phyloP scores from a whole-genome alignment of 2,329 filamentous ascomycete genomes.

The Aquanectria penicillioides region DNA sequence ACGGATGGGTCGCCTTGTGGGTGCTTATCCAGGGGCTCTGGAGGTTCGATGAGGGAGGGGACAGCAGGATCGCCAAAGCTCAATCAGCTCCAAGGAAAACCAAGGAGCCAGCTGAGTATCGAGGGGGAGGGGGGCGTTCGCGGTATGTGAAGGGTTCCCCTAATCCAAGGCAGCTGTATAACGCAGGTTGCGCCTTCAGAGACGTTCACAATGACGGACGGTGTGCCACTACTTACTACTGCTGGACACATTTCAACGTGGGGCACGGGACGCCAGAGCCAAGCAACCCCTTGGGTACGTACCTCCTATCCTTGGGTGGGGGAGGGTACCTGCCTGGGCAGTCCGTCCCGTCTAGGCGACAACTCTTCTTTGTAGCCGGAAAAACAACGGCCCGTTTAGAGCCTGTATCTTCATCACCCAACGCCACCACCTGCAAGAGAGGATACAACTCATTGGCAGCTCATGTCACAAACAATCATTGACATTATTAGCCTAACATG shows the following conservation, averaged over 20 bases:
- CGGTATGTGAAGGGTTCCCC: slow-evolving; percentile 24
- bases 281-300: slow-evolving; percentile 29
- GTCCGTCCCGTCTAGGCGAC: too few relatives aligned
- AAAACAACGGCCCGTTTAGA: slow-evolving; percentile 25
- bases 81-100: slow-evolving; percentile 34
- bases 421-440: too few relatives aligned
- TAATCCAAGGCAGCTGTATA: slow-evolving; percentile 40
- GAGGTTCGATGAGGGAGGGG: slow-evolving; percentile 17
- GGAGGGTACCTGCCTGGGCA: too few relatives aligned
- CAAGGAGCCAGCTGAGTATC: slow-evolving; percentile 21
- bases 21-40: slow-evolving; percentile 39
- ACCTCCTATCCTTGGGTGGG: slow-evolving; percentile 11
- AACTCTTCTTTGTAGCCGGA: too few relatives aligned
- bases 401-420: too few relatives aligned
- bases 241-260: slow-evolving; percentile 45
- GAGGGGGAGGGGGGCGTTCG: slow-evolving; percentile 1
- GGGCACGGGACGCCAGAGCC: slow-evolving; percentile 30
- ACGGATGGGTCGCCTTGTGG: slow-evolving; percentile 43
- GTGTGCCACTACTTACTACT: slow-evolving; percentile 36
- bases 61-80: slow-evolving; percentile 26
- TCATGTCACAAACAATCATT: background rate
- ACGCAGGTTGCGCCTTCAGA: slow-evolving; percentile 38
- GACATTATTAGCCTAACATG: background rate
- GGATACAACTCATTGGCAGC: too few relatives aligned
- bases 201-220: slow-evolving; percentile 37